Evolutionary conservation across 208 protist species (phyloP), one percentile per base, ranked within the genome.

Genomic region (Herpetomonas samuelpessoai): DNA sequence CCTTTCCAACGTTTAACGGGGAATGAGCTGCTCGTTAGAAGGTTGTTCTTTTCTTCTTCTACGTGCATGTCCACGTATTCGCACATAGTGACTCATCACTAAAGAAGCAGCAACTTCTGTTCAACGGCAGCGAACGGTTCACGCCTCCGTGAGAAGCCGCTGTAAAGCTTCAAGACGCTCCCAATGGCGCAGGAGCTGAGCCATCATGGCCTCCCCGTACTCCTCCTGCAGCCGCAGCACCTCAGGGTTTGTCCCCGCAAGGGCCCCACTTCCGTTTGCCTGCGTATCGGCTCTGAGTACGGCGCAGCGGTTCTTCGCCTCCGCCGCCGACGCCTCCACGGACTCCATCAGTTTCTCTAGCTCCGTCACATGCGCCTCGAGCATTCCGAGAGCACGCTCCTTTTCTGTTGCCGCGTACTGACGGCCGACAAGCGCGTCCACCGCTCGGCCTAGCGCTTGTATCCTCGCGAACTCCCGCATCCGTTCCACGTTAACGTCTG

Each of bases 361-460:
- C 18, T 69, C 53, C 2, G 10, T 38, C n/a, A 79, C 27, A 52
- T 54, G 58, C 3, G 44, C 29, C 39, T 83, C 81, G 10, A 83
- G 58, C 6, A 81, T 57, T 26, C 70, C 57, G 10, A 88, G 65
- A n/a, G 78, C 76, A 1, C 47, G 45, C 22, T 78, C 71, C 59
- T 83, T 76, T 50, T 88, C 61, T 38, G 62, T 38, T 25, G 79
- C 57, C 35, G 72, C 50, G 49, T 76, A 89, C 39, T 66, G 52
- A 46, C 76, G 76, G 4, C 74, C 83, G 14, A 85, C 67, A 35
- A 91, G 77, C 26, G 73, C 60, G 56, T 91, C 79, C 4, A 82
- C 56, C 38, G 83, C 76, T 22, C 59, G 59, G 16, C 76, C 68
- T 46, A 90, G 65, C 35, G 71, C 73, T 16, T 80, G 71, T 49